Evolutionary conservation across 2,329 filamentous ascomycete species (phyloP), one percentile per base, ranked within the genome.

Genomic region (Monilinia fructigena): DNA sequence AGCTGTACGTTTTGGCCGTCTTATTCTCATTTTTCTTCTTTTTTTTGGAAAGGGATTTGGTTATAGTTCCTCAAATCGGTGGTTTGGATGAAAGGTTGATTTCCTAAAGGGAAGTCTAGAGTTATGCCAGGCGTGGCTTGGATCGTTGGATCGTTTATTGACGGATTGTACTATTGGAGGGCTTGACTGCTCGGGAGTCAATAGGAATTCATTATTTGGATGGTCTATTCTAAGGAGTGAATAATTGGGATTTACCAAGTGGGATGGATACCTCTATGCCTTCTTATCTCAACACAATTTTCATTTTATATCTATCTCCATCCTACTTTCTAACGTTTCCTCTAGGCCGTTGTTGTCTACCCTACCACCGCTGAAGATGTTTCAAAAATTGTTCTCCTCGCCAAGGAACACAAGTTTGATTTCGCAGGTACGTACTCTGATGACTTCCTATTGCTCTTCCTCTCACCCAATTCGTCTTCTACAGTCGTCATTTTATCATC

Each of bases 321-420:
- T 38, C 10, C 20, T 7, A 52, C 4, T 20, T n/a, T 40, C 56
- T 47, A 50, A 63, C 23, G 6, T 55, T 11, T 5, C 31, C 23
- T 62, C 38, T 45, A 66, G 65, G 65, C 50, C 2, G 1, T 66
- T 5, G 42, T 66, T 3, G 52, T 70, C 2, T 70, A 67, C 18
- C 67, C 66, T 48, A 67, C 70, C 23, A 60, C 67, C 28, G 59
- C 68, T 12, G 20, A 66, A 38, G 69, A 70, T 64, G 64, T 71
- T 14, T 67, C 65, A 4, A 64, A 62, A 10, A 47, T 45, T 47
- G 45, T 71, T 38, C 61, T 66, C 2, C 68, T 66, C 26, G 63
- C 66, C 20, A 67, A 68, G 18, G 61, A 59, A 45, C 61, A 62
- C 28, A 55, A 63, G 28, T 40, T 70, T 0, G 66, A 69, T 16